These are phyloP conservation scores for Barnettozyma botsteinii DNA, from an alignment of 805 yeast species.

Conservation along the genomic window DNA sequence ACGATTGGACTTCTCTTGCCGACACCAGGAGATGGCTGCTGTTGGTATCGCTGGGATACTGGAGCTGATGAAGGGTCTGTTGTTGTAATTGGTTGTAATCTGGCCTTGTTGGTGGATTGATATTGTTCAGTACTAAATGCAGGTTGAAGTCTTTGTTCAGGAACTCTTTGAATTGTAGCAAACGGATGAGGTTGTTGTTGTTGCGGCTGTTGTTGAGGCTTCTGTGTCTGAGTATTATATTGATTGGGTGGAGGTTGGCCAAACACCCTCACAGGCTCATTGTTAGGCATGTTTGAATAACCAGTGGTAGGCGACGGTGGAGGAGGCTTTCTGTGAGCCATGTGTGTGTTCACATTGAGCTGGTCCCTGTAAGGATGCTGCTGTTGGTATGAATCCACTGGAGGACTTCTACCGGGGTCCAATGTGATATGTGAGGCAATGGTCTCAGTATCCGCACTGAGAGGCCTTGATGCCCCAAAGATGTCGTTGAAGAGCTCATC, in stretches of 20 bases:
- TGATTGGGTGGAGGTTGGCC: conserved; percentile 11
- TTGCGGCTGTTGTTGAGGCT: conserved; percentile 16
- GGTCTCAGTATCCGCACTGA: not conserved
- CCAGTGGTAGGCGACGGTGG: not conserved
- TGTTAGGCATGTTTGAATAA: not conserved
- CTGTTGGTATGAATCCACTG: not conserved
- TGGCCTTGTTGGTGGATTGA: conserved; percentile 1
- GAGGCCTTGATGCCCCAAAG: conserved; percentile 26
- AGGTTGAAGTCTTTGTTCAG: conserved; percentile 7
- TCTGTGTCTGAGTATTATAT: conserved; percentile 19
- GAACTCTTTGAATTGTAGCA: not conserved
- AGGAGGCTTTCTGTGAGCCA: conserved; percentile 5
- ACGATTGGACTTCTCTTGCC: conserved; percentile 30
- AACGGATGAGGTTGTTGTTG: conserved; percentile 15
- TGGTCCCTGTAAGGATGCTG: conserved; percentile 5
- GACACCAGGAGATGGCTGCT: conserved; percentile 15
- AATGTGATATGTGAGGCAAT: not conserved
- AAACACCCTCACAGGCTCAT: conserved; percentile 3
- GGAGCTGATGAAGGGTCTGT: conserved; percentile 15
- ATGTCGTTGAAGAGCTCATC: conserved; percentile 28
- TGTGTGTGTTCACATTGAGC: not conserved
- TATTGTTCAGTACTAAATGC: conserved; percentile 1
- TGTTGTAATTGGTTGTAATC: conserved; percentile 17
- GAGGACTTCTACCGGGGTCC: not conserved
- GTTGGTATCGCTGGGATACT: conserved; percentile 17